phyloP scores from a whole-genome alignment of 2,329 filamentous ascomycete species.

The Dactylellina haptotyla region DNA sequence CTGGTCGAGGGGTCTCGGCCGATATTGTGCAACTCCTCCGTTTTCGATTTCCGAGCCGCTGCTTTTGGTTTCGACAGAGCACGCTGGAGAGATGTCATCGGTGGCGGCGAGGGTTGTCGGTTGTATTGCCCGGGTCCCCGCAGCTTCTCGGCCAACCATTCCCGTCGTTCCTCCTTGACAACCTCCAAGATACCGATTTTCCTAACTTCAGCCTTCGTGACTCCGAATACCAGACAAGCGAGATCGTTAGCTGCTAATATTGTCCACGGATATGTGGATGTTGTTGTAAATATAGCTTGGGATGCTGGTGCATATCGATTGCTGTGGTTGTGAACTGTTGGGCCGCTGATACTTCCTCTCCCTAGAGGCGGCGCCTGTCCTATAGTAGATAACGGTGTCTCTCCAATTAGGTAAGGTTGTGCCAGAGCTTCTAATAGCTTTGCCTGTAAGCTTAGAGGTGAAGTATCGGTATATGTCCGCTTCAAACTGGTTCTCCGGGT shows the following conservation, averaged over 20 bases:
- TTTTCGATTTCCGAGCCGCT: constrained; percentile 27
- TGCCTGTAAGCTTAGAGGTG: constrained; percentile 77
- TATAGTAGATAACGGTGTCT: constrained; percentile 54
- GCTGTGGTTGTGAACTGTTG: constrained; percentile 83
- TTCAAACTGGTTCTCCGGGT: constrained; percentile 77
- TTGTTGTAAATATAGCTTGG: constrained; percentile 98
- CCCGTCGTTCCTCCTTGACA: constrained; percentile 85
- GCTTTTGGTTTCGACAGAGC: constrained; percentile 43
- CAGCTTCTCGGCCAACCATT: constrained; percentile 89
- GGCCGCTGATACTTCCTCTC: constrained; percentile 60
- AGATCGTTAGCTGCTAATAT: constrained; percentile 96
- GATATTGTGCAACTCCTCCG: constrained; percentile 41
- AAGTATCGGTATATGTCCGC: constrained; percentile 86
- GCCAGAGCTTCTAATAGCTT: constrained; percentile 86
- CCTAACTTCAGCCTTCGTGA: constrained; percentile 92
- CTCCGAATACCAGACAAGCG: constrained; percentile 97
- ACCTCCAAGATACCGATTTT: constrained; percentile 96
- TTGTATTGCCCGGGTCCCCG: constrained; percentile 67
- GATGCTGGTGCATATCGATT: constrained; percentile 90
- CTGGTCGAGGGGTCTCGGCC: constrained; percentile 39
- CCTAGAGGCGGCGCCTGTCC: constrained; percentile 39
- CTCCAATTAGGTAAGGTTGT: constrained; percentile 74
- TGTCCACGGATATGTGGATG: constrained; percentile 88
- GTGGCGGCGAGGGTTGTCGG: constrained; percentile 34
- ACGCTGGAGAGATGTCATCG: constrained; percentile 42